Percentiles rank a stretch among this genome's conserved stretches.
phyloP scores from a whole-genome alignment of 768 basidiomycete genomes.

The Lactarius akahatsu region DNA sequence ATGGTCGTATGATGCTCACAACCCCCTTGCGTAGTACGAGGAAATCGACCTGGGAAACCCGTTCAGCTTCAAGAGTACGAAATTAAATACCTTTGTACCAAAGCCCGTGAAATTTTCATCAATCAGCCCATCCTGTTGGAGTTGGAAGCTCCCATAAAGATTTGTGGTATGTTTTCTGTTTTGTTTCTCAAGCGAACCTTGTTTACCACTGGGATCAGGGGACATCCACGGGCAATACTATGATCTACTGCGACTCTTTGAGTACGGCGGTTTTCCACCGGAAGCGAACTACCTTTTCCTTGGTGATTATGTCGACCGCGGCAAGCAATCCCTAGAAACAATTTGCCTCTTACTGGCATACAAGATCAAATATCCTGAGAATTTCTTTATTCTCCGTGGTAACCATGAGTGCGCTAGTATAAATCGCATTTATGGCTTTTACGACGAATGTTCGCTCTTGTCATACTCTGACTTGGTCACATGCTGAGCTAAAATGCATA shows the following conservation, averaged over 20 bases:
- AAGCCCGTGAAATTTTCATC: conserved; percentile 98
- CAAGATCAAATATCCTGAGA: conserved; percentile 99
- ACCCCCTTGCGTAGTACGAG: conserved; percentile 64
- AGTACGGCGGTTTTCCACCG: conserved; percentile 99
- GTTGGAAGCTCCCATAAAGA: conserved; percentile 99
- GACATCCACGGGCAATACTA: conserved; percentile 99
- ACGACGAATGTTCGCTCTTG: conserved; percentile 88
- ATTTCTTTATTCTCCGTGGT: conserved; percentile 98
- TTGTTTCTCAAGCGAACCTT: neutral
- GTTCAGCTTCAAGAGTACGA: conserved; percentile 98
- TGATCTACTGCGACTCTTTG: conserved; percentile 95
- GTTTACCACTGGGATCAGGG: conserved; percentile 48
- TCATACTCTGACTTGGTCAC: conserved; percentile 3
- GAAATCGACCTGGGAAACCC: conserved; percentile 97
- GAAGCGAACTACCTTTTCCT: conserved; percentile 99
- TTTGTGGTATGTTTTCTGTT: conserved; percentile 74
- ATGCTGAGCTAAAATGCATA: conserved; percentile 11
- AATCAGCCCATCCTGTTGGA: conserved; percentile 97
- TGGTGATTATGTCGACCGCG: conserved; percentile 98
- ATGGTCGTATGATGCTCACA: conserved; percentile 10
- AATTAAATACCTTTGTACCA: conserved; percentile 98
- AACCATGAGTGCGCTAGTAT: conserved; percentile 99
- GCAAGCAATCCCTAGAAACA: conserved; percentile 99
- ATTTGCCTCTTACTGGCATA: conserved; percentile 98
- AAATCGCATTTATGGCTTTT: conserved; percentile 99